Percentiles rank a stretch among this genome's conserved stretches.
These are phyloP conservation scores for Magnaporthiopsis rhizophila DNA, from an alignment of 2,329 filamentous ascomycete species.

Conservation along the genomic window DNA sequence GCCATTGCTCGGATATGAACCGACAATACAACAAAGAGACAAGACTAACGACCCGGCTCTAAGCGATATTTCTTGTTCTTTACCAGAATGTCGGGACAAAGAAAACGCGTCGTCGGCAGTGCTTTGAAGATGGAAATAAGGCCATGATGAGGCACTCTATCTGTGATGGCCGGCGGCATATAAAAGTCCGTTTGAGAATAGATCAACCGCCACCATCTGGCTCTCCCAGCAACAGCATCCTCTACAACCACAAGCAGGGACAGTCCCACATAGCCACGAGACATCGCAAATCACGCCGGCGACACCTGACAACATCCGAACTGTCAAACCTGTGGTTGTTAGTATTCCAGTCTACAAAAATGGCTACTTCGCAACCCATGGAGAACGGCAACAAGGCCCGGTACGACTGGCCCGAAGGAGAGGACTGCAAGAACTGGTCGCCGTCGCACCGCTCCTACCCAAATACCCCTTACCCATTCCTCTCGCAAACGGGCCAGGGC, in stretches of 20 bases:
- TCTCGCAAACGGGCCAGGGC: no score
- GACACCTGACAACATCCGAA: background rate
- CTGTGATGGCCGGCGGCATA: background rate
- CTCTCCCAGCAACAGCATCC: background rate
- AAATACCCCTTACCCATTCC: background rate
- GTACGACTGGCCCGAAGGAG: no score
- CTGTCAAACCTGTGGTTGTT: no score
- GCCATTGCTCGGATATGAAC: no score
- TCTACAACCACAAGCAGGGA: background rate
- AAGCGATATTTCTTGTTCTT: background rate
- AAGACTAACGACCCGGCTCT: background rate
- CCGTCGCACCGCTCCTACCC: background rate
- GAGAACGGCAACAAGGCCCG: background rate
- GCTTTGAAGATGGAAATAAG: background rate
- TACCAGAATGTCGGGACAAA: background rate
- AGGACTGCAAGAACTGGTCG: background rate
- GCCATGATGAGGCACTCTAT: background rate
- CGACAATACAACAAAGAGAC: background rate
- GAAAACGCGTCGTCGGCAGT: background rate
- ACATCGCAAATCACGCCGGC: no score
- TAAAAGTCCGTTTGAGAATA: background rate
- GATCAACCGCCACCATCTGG: background rate
- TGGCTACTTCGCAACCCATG: background rate
- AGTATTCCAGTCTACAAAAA: background rate
- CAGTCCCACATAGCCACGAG: background rate